Evolutionary conservation across 2,329 filamentous ascomycete species (phyloP), one percentile per base, ranked within the genome.

Genomic region (Curvularia sp.): DNA sequence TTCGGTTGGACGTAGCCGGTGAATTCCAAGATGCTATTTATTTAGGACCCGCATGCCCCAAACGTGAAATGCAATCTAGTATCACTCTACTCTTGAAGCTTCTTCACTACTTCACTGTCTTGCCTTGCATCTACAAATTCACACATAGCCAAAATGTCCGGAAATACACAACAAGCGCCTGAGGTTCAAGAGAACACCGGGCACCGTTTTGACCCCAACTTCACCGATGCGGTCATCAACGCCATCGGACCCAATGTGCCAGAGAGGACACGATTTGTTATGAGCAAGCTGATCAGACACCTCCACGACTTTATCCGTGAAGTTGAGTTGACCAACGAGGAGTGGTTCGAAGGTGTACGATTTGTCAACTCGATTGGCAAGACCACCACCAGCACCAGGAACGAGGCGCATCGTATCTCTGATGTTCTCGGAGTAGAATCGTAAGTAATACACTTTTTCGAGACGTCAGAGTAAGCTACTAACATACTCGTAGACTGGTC

Each of bases 281-380:
- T 93, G 70, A 77, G 81, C 60, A 81, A 84, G 27, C 78, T 92
- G 67, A 87, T 92, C 77, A 82, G 80, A 48, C 89, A 93, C 79
- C 82, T 93, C 57, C 90, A 93, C 80, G 89, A 92, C 78, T 93
- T 93, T 75, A 85, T 87, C 55, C 87, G 90, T 57, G 90, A 93
- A 72, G 86, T 91, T 64, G 89, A 93, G 78, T 85, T 93, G 50
- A 92, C 87, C 18, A 83, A 86, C 30, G 89, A 91, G 53, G 90
- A 93, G 78, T 93, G 90, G 90, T 85, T 92, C 77, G 78, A 86
- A 7, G 90, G 89, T 53, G 89, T 93, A 53, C 83, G 89, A 70
- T 92, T 89, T 74, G 80, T 93, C 79, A 93, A 93, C 81, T 83
- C 86, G 45, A 85, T 91, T 61, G 90, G 90, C 60, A 86, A 91